phyloP scores from a whole-genome alignment of 306 rosid species.

The Cucurbita ficifolia region DNA sequence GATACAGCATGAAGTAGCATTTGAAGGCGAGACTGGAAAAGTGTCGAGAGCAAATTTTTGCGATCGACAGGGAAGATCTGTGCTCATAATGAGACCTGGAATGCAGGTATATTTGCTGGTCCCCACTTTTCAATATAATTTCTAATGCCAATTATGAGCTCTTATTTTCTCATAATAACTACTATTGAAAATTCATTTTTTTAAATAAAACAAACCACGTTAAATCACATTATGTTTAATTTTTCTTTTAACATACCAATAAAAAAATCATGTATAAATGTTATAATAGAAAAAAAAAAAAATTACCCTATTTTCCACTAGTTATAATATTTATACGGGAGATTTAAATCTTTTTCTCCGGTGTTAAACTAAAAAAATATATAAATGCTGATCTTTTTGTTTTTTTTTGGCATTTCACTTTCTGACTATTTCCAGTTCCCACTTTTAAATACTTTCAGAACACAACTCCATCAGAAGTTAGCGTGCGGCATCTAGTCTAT shows the following conservation, averaged over 20 bases:
- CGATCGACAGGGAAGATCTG: slow-evolving; percentile 72
- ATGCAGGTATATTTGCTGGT: slow-evolving; percentile 26
- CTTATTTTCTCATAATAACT: neutral
- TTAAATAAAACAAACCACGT: neutral
- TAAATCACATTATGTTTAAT: neutral
- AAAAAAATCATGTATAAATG: neutral
- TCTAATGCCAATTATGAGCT: neutral
- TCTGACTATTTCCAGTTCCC: neutral
- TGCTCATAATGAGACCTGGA: slow-evolving; percentile 90
- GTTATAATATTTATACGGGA: too few species aligned
- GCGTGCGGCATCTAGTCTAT: slow-evolving; percentile 60
- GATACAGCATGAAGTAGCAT: slow-evolving; percentile 25
- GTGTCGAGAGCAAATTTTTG: slow-evolving; percentile 59
- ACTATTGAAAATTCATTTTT: neutral
- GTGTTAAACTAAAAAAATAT: neutral
- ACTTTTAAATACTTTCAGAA: slow-evolving; percentile 28
- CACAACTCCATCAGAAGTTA: slow-evolving; percentile 45
- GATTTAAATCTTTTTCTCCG: too few species aligned
- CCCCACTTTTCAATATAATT: neutral
- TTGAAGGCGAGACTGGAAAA: slow-evolving; percentile 53
- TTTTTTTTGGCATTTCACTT: neutral
- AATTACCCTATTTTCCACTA: too few species aligned
- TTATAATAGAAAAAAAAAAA: neutral
- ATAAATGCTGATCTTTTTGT: neutral
- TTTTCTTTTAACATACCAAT: neutral